phyloP scores from a whole-genome alignment of 805 yeast genomes.

The Saturnispora diversa region DNA sequence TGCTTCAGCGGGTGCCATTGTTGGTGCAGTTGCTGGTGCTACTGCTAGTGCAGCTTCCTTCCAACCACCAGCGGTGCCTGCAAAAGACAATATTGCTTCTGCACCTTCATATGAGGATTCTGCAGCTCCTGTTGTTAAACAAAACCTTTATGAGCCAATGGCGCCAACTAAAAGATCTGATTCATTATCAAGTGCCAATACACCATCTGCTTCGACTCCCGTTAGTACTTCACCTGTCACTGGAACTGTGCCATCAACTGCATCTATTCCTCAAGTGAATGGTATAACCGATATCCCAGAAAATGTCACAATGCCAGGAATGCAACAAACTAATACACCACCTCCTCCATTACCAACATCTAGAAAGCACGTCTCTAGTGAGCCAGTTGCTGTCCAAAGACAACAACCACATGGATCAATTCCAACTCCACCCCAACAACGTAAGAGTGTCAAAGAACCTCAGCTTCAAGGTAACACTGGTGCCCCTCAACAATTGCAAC shows the following conservation, averaged over 20 bases:
- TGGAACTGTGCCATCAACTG: conserved; percentile 3
- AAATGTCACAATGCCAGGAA: conserved; percentile 14
- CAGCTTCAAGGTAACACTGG: neutral
- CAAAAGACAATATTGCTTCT: too few relatives aligned
- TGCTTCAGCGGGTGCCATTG: neutral
- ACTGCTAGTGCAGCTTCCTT: too few relatives aligned
- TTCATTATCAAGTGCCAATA: conserved; percentile 18
- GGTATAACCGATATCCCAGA: conserved; percentile 9
- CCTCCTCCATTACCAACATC: conserved; percentile 32
- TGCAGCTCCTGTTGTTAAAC: conserved; percentile 1
- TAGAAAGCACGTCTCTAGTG: conserved; percentile 24
- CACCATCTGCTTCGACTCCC: conserved; percentile 1
- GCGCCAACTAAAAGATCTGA: conserved; percentile 27
- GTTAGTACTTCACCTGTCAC: conserved; percentile 7
- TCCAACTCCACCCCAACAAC: conserved; percentile 30
- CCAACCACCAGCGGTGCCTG: conserved; percentile 5
- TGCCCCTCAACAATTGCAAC: conserved; percentile 12
- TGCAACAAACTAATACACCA: neutral
- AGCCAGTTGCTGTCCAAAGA: conserved; percentile 9
- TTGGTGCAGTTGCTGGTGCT: neutral
- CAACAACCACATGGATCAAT: conserved; percentile 25
- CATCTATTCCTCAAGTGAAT: conserved; percentile 6
- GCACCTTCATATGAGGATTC: too few relatives aligned
- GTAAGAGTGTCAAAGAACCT: conserved; percentile 20
- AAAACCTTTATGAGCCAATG: conserved; percentile 19